Base-by-base conservation (phyloP, 1,284 basidiomycete genomes). In the Fomitopsis betulina region DNA sequence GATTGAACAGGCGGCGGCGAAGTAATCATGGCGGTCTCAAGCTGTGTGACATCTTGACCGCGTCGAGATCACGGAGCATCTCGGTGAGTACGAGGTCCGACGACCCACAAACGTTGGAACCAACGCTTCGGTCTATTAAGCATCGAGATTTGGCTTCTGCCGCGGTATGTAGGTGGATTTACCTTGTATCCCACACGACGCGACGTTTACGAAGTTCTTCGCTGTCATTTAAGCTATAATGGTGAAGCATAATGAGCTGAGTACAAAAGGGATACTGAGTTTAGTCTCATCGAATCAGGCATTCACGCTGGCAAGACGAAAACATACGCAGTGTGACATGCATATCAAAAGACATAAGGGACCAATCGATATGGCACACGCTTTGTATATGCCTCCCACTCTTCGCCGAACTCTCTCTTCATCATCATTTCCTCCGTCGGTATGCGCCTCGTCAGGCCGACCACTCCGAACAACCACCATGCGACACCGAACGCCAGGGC, bases 321-420 rank as follows among this genome's bases (percentile, higher is more conserved):
- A 9, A 10, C 35, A 15, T 37, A 37, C 13, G 35, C 35, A 37
- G 35, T 37, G 13, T 9, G 9, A 15, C 35, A 37, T 5, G 35
- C 35, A 37, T 5, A 12, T 56, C 39, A 59, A 17, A 58, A 57
- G 2, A 63, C 54, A 30, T 58, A 53, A 12, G 62, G 59, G 12
- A 63, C 12, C n/a, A 63, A 37, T 30, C 35, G 53, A 38, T 58
- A 61, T 3, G 56, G 59, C 37, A 56, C 55, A 32, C 25, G 56
- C 51, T 49, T 50, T 30, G 58, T 54, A 56, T 60, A 63, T n/a
- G 53, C 56, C 3, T 59, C 56, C 62, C 62, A 63, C 52, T 60
- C 40, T 21, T 42, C n/a, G 21, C 62, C 58, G 19, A 63, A 63
- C 52, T 60, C 53, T 53, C 45, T 58, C 56, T 39, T 53, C 58